Conservation (phyloP, 1,284 basidiomycete genomes). For the Moesziomyces sp. region DNA sequence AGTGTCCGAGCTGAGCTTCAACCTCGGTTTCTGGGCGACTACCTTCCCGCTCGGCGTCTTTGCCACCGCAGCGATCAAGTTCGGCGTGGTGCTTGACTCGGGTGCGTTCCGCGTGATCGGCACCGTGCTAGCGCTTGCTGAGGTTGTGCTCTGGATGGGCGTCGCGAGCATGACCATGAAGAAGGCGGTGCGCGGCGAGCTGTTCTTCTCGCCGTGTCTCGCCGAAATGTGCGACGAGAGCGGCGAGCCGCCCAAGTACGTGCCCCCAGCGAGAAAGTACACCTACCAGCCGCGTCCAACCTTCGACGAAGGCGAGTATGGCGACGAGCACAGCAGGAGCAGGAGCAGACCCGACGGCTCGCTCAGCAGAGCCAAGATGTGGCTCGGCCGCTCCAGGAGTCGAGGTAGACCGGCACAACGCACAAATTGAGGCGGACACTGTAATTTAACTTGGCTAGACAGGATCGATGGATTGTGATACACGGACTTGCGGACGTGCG, state of each 20-base stretch:
- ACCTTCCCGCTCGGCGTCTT: slow-evolving; percentile 61
- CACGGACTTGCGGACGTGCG: no score
- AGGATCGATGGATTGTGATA: no score
- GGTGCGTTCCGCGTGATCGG: slow-evolving; percentile 49
- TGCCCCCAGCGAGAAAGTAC: slow-evolving; percentile 47
- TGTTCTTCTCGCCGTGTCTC: slow-evolving; percentile 56
- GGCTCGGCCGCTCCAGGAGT: no score
- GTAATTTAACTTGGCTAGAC: no score
- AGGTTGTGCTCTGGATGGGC: slow-evolving; percentile 49
- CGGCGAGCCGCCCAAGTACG: slow-evolving; percentile 40
- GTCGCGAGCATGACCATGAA: slow-evolving; percentile 33
- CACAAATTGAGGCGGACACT: no score
- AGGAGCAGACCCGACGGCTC: background rate
- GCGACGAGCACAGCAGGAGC: slow-evolving; percentile 2
- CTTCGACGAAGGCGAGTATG: slow-evolving; percentile 6
- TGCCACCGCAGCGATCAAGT: slow-evolving; percentile 42
- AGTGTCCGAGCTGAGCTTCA: slow-evolving; percentile 53
- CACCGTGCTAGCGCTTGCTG: slow-evolving; percentile 41
- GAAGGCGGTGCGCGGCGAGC: slow-evolving; percentile 21
- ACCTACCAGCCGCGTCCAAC: slow-evolving; percentile 32
- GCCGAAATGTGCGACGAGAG: slow-evolving; percentile 43
- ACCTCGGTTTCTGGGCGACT: slow-evolving; percentile 60
- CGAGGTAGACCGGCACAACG: no score
- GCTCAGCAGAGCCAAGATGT: no score
- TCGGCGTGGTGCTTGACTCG: slow-evolving; percentile 51